Evolutionary conservation across 2,329 filamentous ascomycete genomes (phyloP), one percentile per base, ranked within the genome.

Genomic region (Parafenestella ontariensis): DNA sequence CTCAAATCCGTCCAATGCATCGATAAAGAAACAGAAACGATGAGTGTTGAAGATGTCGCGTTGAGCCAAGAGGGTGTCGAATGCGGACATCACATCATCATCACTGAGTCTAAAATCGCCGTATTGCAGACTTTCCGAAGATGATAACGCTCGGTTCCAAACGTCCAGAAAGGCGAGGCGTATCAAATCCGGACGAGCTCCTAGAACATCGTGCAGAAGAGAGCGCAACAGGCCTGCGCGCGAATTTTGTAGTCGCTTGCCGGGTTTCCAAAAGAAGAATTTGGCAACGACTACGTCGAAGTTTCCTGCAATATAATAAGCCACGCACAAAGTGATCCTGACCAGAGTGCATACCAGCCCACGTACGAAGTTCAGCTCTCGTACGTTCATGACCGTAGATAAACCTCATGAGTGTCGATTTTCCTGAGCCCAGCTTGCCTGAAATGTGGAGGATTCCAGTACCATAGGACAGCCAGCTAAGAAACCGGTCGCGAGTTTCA

Each of bases 391-490:
- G 41, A 0, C 41, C 24, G 3, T 50, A 18, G 3, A 76, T 24
- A 39, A 65, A 74, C 37, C 72, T 74, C 49, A 74, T 64, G 17
- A 77, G 40, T 0, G 68, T 75, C 5, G 63, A 69, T 26, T 76
- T 77, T 3, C 74, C 74, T 1, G 71, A 72, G 0, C 68, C 74
- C 0, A 68, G 56, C 31, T 76, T 76, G 0, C 72, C 73, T 3
- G 55, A 56, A 26, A 76, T 66, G 13, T 28, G 40, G 17, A 42
- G 28, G n/a, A 42, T 28, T 6, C 40, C 23, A 2, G 2, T 18
- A 9, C 39, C 54, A 10, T 15, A 18, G 4, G 49, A 26, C 6
- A 61, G 46, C 60, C 54, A 63, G 1, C 18, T 13, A 39, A 43
- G 6, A 17, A 58, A 56, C 11, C 34, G 8, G 5, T 20, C n/a